Evolutionary conservation across 495 filamentous ascomycete species (phyloP).

Genomic region (Tuber calosporum): DNA sequence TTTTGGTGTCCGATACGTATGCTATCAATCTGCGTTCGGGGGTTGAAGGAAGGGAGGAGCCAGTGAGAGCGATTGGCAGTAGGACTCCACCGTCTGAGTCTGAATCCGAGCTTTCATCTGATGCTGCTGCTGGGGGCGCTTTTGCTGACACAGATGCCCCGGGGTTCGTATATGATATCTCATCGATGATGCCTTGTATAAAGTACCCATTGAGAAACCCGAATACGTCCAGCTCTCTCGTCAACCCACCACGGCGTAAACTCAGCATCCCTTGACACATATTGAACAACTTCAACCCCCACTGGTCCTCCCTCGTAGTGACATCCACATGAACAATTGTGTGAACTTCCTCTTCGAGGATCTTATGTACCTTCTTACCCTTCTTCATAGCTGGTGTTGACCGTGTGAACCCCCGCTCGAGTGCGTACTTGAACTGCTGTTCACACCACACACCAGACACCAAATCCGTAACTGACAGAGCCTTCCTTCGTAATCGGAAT

Average conservation of each 20-base stretch:
- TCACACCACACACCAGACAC: constrained; percentile 92
- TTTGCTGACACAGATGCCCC: constrained; percentile 58
- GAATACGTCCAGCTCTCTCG: constrained; percentile 91
- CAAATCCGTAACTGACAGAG: constrained; percentile 84
- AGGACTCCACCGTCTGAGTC: constrained; percentile 9
- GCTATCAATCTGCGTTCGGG: constrained; percentile 45
- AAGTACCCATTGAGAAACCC: constrained; percentile 73
- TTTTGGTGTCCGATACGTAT: constrained; percentile 87
- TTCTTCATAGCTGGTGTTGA: constrained; percentile 73
- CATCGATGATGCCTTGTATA: constrained; percentile 84
- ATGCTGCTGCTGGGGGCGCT: constrained; percentile 41
- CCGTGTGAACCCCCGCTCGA: constrained; percentile 64
- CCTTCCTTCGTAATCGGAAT: constrained; percentile 71
- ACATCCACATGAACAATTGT: constrained; percentile 63
- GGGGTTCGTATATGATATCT: constrained; percentile 70
- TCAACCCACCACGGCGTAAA: constrained; percentile 68
- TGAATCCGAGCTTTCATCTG: constrained; percentile 28
- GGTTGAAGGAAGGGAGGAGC: constrained; percentile 43
- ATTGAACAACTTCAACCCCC: constrained; percentile 85
- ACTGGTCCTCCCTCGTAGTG: constrained; percentile 69
- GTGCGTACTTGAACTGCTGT: constrained; percentile 80
- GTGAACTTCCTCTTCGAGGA: constrained; percentile 77
- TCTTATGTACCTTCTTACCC: constrained; percentile 70
- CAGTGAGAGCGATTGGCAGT: constrained; percentile 49
- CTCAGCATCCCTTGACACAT: constrained; percentile 75